Base-by-base conservation (phyloP, 225 moss, liverwort and hornwort genomes). In the Straminergon stramineum region DNA sequence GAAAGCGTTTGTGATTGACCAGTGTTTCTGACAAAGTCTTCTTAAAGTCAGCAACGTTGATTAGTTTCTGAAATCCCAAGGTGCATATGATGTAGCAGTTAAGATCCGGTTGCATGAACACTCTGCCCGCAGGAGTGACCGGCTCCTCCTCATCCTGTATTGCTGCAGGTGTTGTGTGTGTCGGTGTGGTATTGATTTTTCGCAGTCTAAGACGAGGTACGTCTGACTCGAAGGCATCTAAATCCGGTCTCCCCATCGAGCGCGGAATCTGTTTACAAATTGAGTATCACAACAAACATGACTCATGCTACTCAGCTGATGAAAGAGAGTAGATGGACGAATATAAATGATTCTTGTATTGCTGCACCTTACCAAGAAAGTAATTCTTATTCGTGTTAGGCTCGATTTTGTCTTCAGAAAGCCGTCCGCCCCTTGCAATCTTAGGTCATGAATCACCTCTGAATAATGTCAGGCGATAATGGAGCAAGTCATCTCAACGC, bases 1-100 rank as follows among this genome's bases (percentile, higher is more conserved):
- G 90, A 92, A 97, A 97, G 41, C 96, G 96, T 87, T 95, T 96
- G 90, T 97, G 97, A 65, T 95, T 93, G 87, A 95, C 93, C 41
- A 97, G 85, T 66, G 96, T 97, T 94, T 92, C 83, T 69, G 89
- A 92, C 30, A 97, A n/a, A 82, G 93, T 93, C 61, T 87, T 87
- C 86, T 95, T 97, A 81, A 97, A 97, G 41, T 91, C 95, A 20
- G 88, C 67, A 65, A 89, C n/a, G 81, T 93, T 89, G n/a, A 96
- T 92, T 78, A 89, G 85, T 63, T 95, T 41, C 87, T 93, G 91
- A 88, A 97, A 97, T 71, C 94, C 97, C 90, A 97, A 89, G 81
- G 95, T 91, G 85, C 93, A 94, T 52, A 97, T 73, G 87, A 94
- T 94, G 34, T 94, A 91, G 82, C 94, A 95, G 64, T 89, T 87